These are phyloP conservation scores for Diversispora eburnea DNA, from an alignment of 192 early-diverging fungal genomes.

Conservation along the genomic window DNA sequence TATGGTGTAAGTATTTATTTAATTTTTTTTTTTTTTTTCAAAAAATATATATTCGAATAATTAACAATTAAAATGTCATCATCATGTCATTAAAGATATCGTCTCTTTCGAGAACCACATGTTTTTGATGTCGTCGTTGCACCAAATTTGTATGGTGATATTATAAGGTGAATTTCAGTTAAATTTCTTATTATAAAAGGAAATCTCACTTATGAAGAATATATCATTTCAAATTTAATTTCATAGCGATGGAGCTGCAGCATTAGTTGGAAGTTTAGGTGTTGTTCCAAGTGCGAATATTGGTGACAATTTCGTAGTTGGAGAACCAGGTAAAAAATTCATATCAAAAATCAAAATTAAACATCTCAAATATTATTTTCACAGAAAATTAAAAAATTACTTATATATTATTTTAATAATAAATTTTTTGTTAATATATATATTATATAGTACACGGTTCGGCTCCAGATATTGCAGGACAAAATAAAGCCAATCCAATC, in stretches of 20 bases:
- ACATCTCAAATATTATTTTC: not conserved
- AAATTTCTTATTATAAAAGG: not conserved
- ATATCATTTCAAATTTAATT: too few relatives aligned
- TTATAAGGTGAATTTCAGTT: conserved; percentile 57
- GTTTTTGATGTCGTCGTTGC: conserved; percentile 95
- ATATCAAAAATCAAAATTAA: not conserved
- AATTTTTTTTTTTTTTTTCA: too few relatives aligned
- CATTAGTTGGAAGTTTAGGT: conserved; percentile 91
- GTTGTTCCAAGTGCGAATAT: conserved; percentile 96
- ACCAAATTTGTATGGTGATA: conserved; percentile 98
- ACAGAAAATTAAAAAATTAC: too few relatives aligned
- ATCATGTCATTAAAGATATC: conserved; percentile 55
- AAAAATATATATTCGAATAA: too few relatives aligned
- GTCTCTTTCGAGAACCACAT: conserved; percentile 96
- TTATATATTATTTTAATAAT: not conserved
- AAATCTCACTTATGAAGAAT: not conserved
- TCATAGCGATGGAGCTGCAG: conserved; percentile 87
- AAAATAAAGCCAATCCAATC: conserved; percentile 95
- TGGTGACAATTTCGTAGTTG: conserved; percentile 92
- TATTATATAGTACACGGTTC: conserved; percentile 76
- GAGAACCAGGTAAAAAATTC: conserved; percentile 67
- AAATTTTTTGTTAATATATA: not conserved
- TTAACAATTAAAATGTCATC: too few relatives aligned
- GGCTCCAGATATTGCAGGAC: conserved; percentile 96
- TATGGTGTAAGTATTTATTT: conserved; percentile 75